phyloP scores from a whole-genome alignment of 2,329 filamentous ascomycete species.

The Fusarium neocosmosporiellum region DNA sequence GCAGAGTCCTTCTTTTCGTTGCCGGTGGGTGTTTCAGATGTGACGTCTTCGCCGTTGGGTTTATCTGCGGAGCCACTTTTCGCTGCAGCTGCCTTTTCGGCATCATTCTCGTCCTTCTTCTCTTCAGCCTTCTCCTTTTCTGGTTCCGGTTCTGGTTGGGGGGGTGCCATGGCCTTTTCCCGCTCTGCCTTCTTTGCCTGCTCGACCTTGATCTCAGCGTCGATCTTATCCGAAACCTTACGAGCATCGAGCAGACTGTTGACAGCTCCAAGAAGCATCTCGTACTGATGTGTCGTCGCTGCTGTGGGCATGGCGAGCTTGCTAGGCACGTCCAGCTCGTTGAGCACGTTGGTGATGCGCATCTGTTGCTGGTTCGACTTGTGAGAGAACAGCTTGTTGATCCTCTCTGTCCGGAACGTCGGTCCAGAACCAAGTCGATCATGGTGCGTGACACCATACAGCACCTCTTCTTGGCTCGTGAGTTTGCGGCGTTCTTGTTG shows the following conservation, averaged over 20 bases:
- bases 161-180: conserved; percentile 51
- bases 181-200: conserved; percentile 66
- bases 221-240: conserved; percentile 81
- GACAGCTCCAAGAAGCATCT: conserved; percentile 75
- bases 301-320: conserved; percentile 80
- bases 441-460: conserved; percentile 87
- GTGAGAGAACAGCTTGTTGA: conserved; percentile 81
- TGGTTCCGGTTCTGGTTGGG: conserved; percentile 22
- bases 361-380: conserved; percentile 81
- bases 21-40: conserved; percentile 12
- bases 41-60: conserved; percentile 12
- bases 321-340: conserved; percentile 76
- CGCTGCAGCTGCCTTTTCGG: conserved; percentile 20
- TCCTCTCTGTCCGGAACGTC: conserved; percentile 86
- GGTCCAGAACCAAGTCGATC: conserved; percentile 89
- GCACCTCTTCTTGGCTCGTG: conserved; percentile 77
- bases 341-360: conserved; percentile 78
- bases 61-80: conserved; percentile 15
- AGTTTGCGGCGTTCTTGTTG: conserved; percentile 74
- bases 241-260: conserved; percentile 76
- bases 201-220: conserved; percentile 74
- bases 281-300: conserved; percentile 77
- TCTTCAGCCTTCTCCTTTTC: conserved; percentile 31
- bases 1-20: conserved; percentile 32
- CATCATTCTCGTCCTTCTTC: conserved; percentile 19